Evolutionary conservation across 2,329 filamentous ascomycete genomes (phyloP).

Genomic region (Diaporthe nobilis): DNA sequence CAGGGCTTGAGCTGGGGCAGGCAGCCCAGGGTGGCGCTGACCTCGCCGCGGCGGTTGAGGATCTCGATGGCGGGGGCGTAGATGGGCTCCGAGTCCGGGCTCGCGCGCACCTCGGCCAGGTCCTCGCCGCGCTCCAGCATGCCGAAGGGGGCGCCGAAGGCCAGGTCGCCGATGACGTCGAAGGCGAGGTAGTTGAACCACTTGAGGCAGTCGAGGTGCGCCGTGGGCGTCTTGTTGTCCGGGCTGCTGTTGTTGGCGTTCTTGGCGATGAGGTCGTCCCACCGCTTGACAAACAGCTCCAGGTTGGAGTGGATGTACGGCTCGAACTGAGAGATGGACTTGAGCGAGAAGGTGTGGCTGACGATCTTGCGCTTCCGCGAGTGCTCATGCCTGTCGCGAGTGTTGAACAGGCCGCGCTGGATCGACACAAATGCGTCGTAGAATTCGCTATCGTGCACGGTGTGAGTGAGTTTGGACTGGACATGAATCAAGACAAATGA

Average conservation of each 20-base stretch:
- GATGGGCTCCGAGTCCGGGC: conserved; percentile 71
- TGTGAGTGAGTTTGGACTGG: background rate
- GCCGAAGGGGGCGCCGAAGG: conserved; percentile 84
- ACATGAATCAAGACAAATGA: background rate
- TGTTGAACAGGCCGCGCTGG: conserved; percentile 89
- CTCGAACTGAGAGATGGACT: conserved; percentile 87
- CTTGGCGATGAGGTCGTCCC: conserved; percentile 71
- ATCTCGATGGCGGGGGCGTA: conserved; percentile 89
- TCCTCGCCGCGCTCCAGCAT: conserved; percentile 86
- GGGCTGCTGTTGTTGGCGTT: conserved; percentile 57
- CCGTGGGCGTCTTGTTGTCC: conserved; percentile 61
- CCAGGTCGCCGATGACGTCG: conserved; percentile 69
- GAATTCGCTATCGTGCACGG: conserved; percentile 73
- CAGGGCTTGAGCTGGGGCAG: conserved; percentile 82
- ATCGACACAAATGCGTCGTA: conserved; percentile 95
- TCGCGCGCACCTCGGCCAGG: conserved; percentile 78
- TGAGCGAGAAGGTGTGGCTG: conserved; percentile 87
- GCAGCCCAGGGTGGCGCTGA: conserved; percentile 84
- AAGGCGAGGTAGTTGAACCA: conserved; percentile 82
- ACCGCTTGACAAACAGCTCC: conserved; percentile 78
- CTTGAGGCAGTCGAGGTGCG: conserved; percentile 78
- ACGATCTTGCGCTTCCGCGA: conserved; percentile 91
- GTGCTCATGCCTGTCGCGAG: conserved; percentile 84
- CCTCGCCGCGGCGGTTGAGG: conserved; percentile 88
- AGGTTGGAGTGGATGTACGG: conserved; percentile 89